A percentile compares a stretch with the other conserved stretches of the same genome.
phyloP scores from a whole-genome alignment of 2,329 filamentous ascomycete species.

The Juglanconis sp. region DNA sequence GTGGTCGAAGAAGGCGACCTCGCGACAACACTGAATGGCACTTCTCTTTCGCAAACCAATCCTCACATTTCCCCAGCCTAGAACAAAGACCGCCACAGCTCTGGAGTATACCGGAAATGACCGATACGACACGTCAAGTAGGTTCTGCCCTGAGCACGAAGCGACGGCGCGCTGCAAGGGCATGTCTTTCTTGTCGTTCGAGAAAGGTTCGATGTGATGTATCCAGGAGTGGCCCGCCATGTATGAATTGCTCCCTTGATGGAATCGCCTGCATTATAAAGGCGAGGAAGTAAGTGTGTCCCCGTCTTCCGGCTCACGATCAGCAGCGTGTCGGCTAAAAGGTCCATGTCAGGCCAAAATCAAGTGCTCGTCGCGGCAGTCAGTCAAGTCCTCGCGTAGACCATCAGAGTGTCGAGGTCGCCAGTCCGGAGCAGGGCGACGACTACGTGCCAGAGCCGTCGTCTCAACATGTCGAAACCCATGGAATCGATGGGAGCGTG shows the following conservation, averaged over 20 bases:
- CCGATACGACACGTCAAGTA: background rate
- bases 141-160: background rate
- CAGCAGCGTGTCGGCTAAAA: background rate
- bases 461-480: background rate
- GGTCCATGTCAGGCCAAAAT: background rate
- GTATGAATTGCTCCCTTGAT: constrained; percentile 3
- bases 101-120: background rate
- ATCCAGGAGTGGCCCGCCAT: constrained; percentile 5
- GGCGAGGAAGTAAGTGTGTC: background rate
- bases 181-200: background rate
- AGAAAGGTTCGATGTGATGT: constrained; percentile 6
- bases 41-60: too few relatives aligned
- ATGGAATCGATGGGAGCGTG: background rate
- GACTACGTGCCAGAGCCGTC: background rate
- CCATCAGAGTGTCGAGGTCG: background rate
- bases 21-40: too few relatives aligned
- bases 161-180: background rate
- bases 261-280: background rate
- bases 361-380: background rate
- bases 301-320: too few relatives aligned
- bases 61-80: too few relatives aligned
- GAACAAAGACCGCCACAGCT: too few relatives aligned
- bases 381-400: background rate
- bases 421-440: background rate
- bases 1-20: too few relatives aligned